Base-by-base conservation (phyloP, 1,139 yeast species). In the Geotrichum fermentans region DNA sequence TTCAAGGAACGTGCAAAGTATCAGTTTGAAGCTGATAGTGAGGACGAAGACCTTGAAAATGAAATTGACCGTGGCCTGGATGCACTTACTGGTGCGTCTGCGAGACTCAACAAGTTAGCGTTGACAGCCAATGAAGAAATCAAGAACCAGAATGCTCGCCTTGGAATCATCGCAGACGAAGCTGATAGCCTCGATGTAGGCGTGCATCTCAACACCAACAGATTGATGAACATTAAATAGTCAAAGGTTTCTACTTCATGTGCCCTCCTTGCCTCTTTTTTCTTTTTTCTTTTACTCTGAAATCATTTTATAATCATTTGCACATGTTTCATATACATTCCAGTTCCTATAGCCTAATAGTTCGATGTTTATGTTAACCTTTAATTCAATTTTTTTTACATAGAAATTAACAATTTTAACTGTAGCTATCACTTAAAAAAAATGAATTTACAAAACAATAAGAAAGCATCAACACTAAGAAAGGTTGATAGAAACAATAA, bases 21-120 rank as follows among this genome's bases (percentile, higher is more conserved):
- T 61, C 80, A 76, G 59, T 79, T 79, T 59, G 50, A 40, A 17
- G 84, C 72, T 22, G 83, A 79, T 58, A 73, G 73, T 38, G 83
- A 79, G 57, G 85, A 80, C 61, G 82, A 78, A 56, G 80, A 74
- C 52, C 68, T 79, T 67, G 84, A 80, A 55, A 64, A 73, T 45
- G 83, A 78, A 62, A 74, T 80, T 51, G 81, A 78, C 53, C 67
- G 70, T 52, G 78, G 79, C 55, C 61, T 79, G 55, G 77, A 75
- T 54, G 77, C 75, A 45, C 71, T 80, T 43, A 65, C 70, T 29
- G 68, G 70, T 29, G 73, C 78, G 3, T 69, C 80, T 33, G 67
- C 70, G 4, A 69, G 83, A 39, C 67, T 80, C 55, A 74, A 73
- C 57, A 70, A 69, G 42, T 66, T 80, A 48, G 83, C 83, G 1